Percentiles rank a stretch among this genome's conserved stretches.
Evolutionary conservation across 2,329 filamentous ascomycete genomes (phyloP).

Genomic region (Aspergillus glaucus): DNA sequence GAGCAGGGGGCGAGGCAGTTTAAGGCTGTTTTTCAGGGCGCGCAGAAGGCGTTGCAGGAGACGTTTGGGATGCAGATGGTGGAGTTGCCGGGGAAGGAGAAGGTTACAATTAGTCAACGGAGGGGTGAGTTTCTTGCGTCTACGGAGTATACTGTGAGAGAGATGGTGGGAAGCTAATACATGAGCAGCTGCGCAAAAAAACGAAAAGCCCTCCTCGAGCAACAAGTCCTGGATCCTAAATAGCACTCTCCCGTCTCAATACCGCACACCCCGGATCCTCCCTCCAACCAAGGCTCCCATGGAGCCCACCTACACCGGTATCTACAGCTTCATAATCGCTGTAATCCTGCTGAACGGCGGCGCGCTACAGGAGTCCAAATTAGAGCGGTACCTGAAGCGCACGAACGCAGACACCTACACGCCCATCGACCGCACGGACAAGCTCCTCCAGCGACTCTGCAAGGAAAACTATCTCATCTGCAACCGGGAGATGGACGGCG

Average conservation of each 20-base stretch:
- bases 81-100: constrained; percentile 75
- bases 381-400: constrained; percentile 67
- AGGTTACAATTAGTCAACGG: constrained; percentile 71
- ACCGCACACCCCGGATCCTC: constrained; percentile 61
- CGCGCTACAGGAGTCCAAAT: constrained; percentile 71
- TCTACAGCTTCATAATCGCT: constrained; percentile 75
- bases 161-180: no score
- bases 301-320: constrained; percentile 72
- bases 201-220: constrained; percentile 37
- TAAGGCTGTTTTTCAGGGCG: constrained; percentile 66
- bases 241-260: constrained; percentile 62
- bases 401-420: constrained; percentile 71
- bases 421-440: constrained; percentile 68
- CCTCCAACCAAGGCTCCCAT: constrained; percentile 61
- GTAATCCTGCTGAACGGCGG: constrained; percentile 66
- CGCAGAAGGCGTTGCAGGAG: constrained; percentile 63
- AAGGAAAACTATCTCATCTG: constrained; percentile 79
- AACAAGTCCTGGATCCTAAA: constrained; percentile 72
- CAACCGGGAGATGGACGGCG: constrained; percentile 60
- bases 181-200: constrained; percentile 44
- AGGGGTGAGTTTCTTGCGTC: constrained; percentile 50
- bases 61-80: constrained; percentile 90
- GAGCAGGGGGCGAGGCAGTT: constrained; percentile 62
- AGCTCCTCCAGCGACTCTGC: constrained; percentile 66
- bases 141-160: neutral